phyloP scores from a whole-genome alignment of 305 asterid species.

The Fraxinus greggii region DNA sequence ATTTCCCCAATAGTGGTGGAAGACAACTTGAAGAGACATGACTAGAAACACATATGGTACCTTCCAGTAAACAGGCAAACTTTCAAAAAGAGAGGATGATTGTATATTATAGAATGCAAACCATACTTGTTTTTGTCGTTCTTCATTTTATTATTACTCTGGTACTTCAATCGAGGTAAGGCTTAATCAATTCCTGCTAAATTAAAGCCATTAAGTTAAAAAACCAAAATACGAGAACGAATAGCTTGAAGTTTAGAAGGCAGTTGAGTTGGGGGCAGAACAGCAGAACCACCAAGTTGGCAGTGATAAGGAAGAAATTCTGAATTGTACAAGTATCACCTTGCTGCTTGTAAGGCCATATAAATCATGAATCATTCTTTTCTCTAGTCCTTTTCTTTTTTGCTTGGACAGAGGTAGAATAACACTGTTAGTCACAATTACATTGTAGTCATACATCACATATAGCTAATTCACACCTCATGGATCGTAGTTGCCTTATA shows the following conservation, averaged over 20 bases:
- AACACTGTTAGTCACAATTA: not conserved
- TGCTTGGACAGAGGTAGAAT: conserved; percentile 2
- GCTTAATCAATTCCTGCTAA: not conserved
- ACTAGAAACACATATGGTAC: not conserved
- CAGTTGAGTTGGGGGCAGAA: not conserved
- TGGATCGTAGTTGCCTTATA: conserved; percentile 76
- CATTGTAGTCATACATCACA: conserved; percentile 4
- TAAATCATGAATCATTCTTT: not conserved
- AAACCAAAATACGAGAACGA: not conserved
- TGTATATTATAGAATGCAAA: not conserved
- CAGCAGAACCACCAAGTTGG: not conserved
- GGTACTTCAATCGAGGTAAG: not conserved
- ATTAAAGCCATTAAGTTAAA: not conserved
- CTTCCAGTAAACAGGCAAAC: conserved; percentile 1
- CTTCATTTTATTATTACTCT: not conserved
- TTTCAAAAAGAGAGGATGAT: not conserved
- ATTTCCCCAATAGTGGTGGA: conserved; percentile 15
- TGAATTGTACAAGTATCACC: not conserved
- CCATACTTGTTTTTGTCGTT: conserved; percentile 1
- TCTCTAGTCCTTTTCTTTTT: not conserved
- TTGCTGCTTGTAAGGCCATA: not conserved
- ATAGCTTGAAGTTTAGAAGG: not conserved
- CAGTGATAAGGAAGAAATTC: not conserved
- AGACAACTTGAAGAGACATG: not conserved
- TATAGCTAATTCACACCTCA: conserved; percentile 30